Base-by-base conservation (phyloP, 305 asterid species). In the Rubia peregrina region DNA sequence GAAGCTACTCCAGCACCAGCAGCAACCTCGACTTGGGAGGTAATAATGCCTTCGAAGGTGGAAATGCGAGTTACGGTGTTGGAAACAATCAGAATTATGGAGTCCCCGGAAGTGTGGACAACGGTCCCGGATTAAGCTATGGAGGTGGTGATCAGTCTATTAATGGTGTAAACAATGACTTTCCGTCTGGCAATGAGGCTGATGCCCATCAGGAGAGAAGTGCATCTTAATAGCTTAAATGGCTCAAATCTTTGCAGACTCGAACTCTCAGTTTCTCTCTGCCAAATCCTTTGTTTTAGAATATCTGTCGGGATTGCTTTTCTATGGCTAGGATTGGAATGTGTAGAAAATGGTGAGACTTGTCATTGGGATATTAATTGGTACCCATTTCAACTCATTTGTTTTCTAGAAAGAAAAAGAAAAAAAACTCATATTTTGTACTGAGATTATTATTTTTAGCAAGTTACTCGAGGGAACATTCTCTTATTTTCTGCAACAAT, bases 201-300 rank as follows among this genome's bases (percentile, higher is more conserved):
- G 73, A 57, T 43, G 77, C 68, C 65, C 74, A 42, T 55, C 77
- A 75, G 68, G 71, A 78, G 67, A 81, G 77, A 81, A 81, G 86
- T 74, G 85, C 80, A 40, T 38, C 72, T 13, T 68, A 51, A 3
- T 33, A n/a, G 26, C 24, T 9, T 53, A n/a, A 7, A 38, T 38
- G 41, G 41, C 41, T 9, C 19, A 53, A 17, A 49, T 49, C n/a
- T 49, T 49, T 16, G 21, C 56, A 49, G 56, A 6, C 56, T 49
- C 9, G 7, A 16, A n/a, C 73, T 12, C 22, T 67, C 44, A 10
- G 14, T 16, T 24, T 22, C 38, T 19, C 48, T 38, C 55, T 24
- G 19, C 59, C 59, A 33, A 26, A 49, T 62, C 40, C 11, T 36
- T 7, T 42, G 8, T 44, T 13, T 61, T 9, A 61, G 70, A 61